Evolutionary conservation across 2,329 filamentous ascomycete genomes (phyloP).

Genomic region (Botrytis squamosa): DNA sequence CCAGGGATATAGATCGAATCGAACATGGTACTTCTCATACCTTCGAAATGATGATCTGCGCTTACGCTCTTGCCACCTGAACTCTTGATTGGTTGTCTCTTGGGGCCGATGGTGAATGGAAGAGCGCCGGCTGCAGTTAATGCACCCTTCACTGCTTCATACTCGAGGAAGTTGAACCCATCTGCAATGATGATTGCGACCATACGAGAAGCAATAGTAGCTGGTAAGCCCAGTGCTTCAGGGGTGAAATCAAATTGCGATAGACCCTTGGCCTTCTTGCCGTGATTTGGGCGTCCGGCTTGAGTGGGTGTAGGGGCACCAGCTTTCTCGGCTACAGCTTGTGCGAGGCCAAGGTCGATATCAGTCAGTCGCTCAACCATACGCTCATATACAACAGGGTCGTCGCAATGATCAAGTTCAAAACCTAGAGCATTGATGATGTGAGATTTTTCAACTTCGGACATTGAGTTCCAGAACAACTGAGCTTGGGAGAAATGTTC

Average conservation of each 20-base stretch:
- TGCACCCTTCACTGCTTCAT: slow-evolving; percentile 63
- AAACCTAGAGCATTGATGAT: slow-evolving; percentile 61
- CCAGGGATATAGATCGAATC: slow-evolving; percentile 77
- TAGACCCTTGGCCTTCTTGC: slow-evolving; percentile 63
- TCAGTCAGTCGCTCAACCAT: slow-evolving; percentile 67
- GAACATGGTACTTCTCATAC: slow-evolving; percentile 77
- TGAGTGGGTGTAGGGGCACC: slow-evolving; percentile 60
- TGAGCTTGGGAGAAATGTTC: slow-evolving; percentile 78
- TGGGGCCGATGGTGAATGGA: slow-evolving; percentile 70
- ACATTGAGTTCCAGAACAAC: slow-evolving; percentile 78
- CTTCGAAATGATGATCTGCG: slow-evolving; percentile 77
- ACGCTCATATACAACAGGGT: slow-evolving; percentile 71
- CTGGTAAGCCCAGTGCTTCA: slow-evolving; percentile 44
- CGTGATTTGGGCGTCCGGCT: slow-evolving; percentile 57
- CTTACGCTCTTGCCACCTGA: slow-evolving; percentile 49
- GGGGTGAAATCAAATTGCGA: slow-evolving; percentile 69
- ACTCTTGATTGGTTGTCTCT: slow-evolving; percentile 59
- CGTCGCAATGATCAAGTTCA: slow-evolving; percentile 79
- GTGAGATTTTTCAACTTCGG: slow-evolving; percentile 63
- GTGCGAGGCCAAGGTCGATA: slow-evolving; percentile 69
- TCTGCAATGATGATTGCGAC: slow-evolving; percentile 77
- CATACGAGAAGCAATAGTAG: slow-evolving; percentile 68
- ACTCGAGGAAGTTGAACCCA: slow-evolving; percentile 67
- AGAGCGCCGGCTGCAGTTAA: slow-evolving; percentile 62
- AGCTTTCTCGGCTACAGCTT: slow-evolving; percentile 67